Conservation (phyloP, 768 basidiomycete genomes). For the Plicaturopsis crispa region DNA sequence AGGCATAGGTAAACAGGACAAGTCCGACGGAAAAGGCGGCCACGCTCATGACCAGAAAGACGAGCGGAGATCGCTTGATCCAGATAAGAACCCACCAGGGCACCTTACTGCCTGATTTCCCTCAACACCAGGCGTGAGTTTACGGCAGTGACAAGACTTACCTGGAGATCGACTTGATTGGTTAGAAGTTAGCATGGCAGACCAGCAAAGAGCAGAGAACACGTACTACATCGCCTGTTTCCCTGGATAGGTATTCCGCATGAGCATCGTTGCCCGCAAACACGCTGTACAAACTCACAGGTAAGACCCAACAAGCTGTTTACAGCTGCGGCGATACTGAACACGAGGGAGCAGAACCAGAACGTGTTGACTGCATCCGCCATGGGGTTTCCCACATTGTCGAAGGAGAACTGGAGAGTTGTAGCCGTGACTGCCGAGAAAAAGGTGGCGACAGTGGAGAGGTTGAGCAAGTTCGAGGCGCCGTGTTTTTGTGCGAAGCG, state of each 20-base stretch:
- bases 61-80: constrained; percentile 80
- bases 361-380: constrained; percentile 58
- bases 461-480: constrained; percentile 59
- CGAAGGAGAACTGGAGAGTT: constrained; percentile 62
- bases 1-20: constrained; percentile 71
- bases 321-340: constrained; percentile 71
- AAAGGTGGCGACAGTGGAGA: constrained; percentile 74
- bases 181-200: constrained; percentile 5
- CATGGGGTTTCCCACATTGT: constrained; percentile 23
- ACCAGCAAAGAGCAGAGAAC: constrained; percentile 2
- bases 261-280: no score
- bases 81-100: constrained; percentile 83
- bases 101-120: no score
- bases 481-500: constrained; percentile 71
- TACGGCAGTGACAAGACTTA: constrained; percentile 41
- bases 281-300: no score
- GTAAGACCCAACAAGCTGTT: constrained; percentile 71
- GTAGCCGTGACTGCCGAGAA: constrained; percentile 72
- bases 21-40: constrained; percentile 78
- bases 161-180: neutral
- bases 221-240: constrained; percentile 80
- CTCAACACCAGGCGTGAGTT: constrained; percentile 69
- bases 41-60: constrained; percentile 79
- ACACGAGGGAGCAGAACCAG: constrained; percentile 71
- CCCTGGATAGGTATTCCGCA: no score